These are phyloP conservation scores for Quercus engelmannii DNA, from an alignment of 306 rosid species.

Conservation along the genomic window DNA sequence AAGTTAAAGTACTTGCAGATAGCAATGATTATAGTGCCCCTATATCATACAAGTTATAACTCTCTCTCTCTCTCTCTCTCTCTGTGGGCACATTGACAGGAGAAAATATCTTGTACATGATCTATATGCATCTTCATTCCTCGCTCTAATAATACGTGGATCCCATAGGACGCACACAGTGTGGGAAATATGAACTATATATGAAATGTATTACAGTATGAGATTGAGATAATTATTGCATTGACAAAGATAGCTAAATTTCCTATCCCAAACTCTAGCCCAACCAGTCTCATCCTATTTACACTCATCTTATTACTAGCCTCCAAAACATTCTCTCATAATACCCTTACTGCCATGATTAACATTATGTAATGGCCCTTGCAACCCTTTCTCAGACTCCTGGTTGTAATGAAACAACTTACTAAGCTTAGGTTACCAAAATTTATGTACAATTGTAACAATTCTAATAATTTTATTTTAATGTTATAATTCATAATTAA, in stretches of 20 bases:
- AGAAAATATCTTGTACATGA: no score
- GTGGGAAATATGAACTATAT: no score
- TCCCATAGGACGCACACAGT: no score
- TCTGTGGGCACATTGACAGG: not conserved
- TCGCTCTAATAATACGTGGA: not conserved
- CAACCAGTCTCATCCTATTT: no score
- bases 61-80: not conserved
- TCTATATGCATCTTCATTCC: no score
- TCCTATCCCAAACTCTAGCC: no score
- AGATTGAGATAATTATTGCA: no score
- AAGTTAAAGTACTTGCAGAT: slow-evolving; percentile 19
- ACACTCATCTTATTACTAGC: no score
- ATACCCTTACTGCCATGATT: no score
- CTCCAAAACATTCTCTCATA: no score
- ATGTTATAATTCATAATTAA: not conserved
- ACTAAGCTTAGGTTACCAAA: not conserved
- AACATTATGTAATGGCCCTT: not conserved
- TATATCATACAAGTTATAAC: not conserved
- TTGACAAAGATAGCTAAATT: no score
- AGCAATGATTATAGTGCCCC: not conserved
- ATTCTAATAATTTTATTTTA: not conserved
- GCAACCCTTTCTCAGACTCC: not conserved
- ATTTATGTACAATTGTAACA: not conserved
- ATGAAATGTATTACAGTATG: no score
- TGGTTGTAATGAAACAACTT: not conserved